Evolutionary conservation across 768 basidiomycete genomes (phyloP).

Genomic region (Amanita inopinata): DNA sequence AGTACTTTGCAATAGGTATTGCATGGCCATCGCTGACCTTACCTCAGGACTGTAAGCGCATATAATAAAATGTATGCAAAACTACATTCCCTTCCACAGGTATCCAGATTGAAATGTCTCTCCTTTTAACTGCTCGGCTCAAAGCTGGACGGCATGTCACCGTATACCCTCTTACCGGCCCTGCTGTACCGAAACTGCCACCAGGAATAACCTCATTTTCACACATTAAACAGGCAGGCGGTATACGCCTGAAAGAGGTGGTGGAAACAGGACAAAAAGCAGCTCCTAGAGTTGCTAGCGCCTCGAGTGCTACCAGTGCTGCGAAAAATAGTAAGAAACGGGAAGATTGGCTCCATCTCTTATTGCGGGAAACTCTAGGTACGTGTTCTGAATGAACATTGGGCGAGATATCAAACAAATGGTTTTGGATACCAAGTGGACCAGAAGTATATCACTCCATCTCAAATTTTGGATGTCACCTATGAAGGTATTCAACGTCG

Average conservation of each 20-base stretch:
- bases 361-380: conserved; percentile 65
- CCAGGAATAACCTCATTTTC: conserved; percentile 41
- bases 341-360: conserved; percentile 58
- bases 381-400: too few species aligned
- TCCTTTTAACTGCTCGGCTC: conserved; percentile 54
- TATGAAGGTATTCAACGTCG: conserved; percentile 54
- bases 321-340: conserved; percentile 23
- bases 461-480: conserved; percentile 49
- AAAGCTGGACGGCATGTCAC: conserved; percentile 36
- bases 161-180: conserved; percentile 38
- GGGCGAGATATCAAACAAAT: conserved; percentile 9
- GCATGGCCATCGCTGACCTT: conserved; percentile 70
- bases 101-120: conserved; percentile 43
- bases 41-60: conserved; percentile 44
- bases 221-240: conserved; percentile 39
- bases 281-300: conserved; percentile 1
- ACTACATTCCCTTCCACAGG: conserved; percentile 25
- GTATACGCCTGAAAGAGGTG: conserved; percentile 45
- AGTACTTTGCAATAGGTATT: conserved; percentile 61
- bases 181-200: conserved; percentile 24
- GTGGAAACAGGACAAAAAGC: conserved; percentile 11
- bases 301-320: conserved; percentile 9
- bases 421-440: conserved; percentile 59
- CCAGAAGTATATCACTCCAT: conserved; percentile 54
- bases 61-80: conserved; percentile 1